Conservation (phyloP, 768 basidiomycete genomes). For the Suillus decipiens region DNA sequence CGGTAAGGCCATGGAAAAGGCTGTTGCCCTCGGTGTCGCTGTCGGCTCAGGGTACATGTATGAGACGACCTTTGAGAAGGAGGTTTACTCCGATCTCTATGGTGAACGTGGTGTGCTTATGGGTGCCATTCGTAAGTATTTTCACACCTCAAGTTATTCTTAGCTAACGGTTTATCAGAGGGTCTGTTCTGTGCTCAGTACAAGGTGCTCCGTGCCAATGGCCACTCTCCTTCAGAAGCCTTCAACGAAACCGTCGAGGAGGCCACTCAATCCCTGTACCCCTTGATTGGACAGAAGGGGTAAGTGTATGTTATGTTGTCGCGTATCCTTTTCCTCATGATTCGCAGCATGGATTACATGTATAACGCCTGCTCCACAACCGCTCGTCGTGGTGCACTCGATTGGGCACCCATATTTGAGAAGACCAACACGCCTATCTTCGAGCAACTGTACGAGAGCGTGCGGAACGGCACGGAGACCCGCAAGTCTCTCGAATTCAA, state of each 20-base stretch:
- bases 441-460: slow-evolving; percentile 92
- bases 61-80: slow-evolving; percentile 99
- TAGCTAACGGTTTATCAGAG: slow-evolving; percentile 48
- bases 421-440: slow-evolving; percentile 94
- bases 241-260: slow-evolving; percentile 99
- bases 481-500: slow-evolving; percentile 97
- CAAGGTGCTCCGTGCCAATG: slow-evolving; percentile 94
- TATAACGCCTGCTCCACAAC: slow-evolving; percentile 99
- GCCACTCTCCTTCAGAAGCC: slow-evolving; percentile 95
- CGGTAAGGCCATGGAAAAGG: slow-evolving; percentile 97
- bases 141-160: not conserved
- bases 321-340: slow-evolving; percentile 3
- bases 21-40: slow-evolving; percentile 89
- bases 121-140: slow-evolving; percentile 86
- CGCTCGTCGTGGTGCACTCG: slow-evolving; percentile 96
- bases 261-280: slow-evolving; percentile 98
- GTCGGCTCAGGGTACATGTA: slow-evolving; percentile 98
- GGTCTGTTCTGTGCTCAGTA: slow-evolving; percentile 99
- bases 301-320: slow-evolving; percentile 35
- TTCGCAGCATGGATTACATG: slow-evolving; percentile 95
- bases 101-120: slow-evolving; percentile 99
- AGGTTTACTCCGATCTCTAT: slow-evolving; percentile 98
- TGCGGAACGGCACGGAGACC: slow-evolving; percentile 94
- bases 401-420: slow-evolving; percentile 98
- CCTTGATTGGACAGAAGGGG: slow-evolving; percentile 94